These are phyloP conservation scores for Oryza punctata DNA, from an alignment of 176 grass and related monocot genomes.

Conservation along the genomic window DNA sequence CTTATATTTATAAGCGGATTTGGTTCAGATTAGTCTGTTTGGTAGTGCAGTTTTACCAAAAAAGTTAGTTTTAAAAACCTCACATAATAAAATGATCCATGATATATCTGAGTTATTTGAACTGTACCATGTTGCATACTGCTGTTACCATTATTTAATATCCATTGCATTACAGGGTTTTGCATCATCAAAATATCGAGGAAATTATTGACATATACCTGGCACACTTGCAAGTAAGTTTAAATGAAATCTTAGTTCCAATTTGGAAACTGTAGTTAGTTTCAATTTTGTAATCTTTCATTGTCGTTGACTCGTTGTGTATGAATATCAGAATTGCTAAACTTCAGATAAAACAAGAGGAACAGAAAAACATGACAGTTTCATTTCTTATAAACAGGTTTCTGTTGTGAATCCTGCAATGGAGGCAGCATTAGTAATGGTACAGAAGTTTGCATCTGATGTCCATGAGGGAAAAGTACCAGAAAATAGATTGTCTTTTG, in stretches of 20 bases:
- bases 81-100: background rate
- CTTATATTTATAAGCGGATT: background rate
- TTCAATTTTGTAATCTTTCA: background rate
- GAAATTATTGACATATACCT: conserved; percentile 91
- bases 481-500: conserved; percentile 70
- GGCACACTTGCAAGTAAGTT: conserved; percentile 86
- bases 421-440: conserved; percentile 69
- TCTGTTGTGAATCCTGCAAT: conserved; percentile 92
- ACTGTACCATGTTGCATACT: background rate
- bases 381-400: conserved; percentile 55
- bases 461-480: conserved; percentile 65
- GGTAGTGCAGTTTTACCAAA: background rate
- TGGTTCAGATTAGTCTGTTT: conserved; percentile 7
- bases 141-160: conserved; percentile 4
- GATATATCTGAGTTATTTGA: background rate
- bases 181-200: conserved; percentile 71
- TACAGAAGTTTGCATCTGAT: conserved; percentile 87
- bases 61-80: conserved; percentile 1
- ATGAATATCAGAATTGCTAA: background rate
- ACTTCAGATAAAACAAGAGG: conserved; percentile 23
- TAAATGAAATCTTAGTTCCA: background rate
- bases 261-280: background rate
- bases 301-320: background rate
- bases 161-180: conserved; percentile 46
- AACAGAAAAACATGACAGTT: conserved; percentile 5